Base-by-base conservation (phyloP, 2,329 filamentous ascomycete genomes). In the Fusarium palustre region DNA sequence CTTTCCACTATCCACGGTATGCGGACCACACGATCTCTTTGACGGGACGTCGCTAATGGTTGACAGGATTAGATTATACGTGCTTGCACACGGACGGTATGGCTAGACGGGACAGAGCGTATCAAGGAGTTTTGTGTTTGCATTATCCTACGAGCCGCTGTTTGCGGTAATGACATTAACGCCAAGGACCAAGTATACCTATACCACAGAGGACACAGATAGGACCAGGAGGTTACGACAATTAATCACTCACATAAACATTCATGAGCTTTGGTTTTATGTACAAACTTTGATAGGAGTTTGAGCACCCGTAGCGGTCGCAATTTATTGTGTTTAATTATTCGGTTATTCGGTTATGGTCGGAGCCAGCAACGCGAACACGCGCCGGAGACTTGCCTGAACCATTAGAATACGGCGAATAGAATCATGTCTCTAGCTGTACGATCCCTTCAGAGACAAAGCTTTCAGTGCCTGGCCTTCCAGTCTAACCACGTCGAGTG, bases 151-250 rank as follows among this genome's bases (percentile, higher is more conserved):
- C 43, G 64, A 39, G 66, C 54, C 63, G 62, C 56, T 34, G 28
- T 62, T 68, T 55, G 59, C 62, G 69, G 69, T 47, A 34, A 71
- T 39, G 66, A 68, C 55, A 59, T 71, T 72, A 50, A 72, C 59
- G 69, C 64, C 59, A 59, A 66, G 59, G 63, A 68, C 47, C 56
- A 68, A 64, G 69, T 70, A 72, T 72, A 72, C 69, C 38, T 52
- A 52, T 52, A 52, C 34, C 48, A 52, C 69, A 72, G 39, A 53
- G 56, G 58, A 41, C 42, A 70, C 53, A 57, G 59, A 65, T 45
- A 49, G 69, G 58, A 59, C 31, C 30, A 36, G 66, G 55, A 64
- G 65, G 46, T 43, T 61, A 42, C 55, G 56, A 66, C 56, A 69
- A 66, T 66, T 52, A n/a, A 52, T 52, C 34, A 41, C 25, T 28